Percentiles rank a stretch among this genome's conserved stretches.
phyloP scores from a whole-genome alignment of 345 rosid species.

The Gossypium rotundifolium region DNA sequence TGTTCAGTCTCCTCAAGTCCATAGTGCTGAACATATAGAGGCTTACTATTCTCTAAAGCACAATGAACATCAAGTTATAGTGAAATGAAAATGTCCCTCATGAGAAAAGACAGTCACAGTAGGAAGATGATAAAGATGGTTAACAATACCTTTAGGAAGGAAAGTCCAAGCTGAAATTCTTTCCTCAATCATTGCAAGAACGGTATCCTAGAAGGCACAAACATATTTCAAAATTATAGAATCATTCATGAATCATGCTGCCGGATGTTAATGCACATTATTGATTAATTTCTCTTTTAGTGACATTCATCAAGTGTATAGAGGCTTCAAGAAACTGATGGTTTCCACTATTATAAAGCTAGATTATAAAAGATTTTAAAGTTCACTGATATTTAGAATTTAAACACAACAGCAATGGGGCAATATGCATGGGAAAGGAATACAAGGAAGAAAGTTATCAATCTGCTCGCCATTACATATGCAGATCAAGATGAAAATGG shows the following conservation, averaged over 20 bases:
- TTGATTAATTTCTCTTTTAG: neutral
- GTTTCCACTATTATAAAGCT: neutral
- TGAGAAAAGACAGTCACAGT: neutral
- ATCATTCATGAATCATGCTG: neutral
- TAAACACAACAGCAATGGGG: neutral
- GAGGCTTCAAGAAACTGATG: neutral
- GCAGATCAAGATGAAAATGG: neutral
- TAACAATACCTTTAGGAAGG: constrained; percentile 60
- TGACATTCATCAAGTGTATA: neutral
- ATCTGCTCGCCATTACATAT: neutral
- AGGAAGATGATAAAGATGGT: constrained; percentile 1
- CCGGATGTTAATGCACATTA: neutral
- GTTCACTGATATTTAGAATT: constrained; percentile 14
- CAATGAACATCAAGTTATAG: constrained; percentile 4
- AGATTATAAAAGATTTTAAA: neutral
- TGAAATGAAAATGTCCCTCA: neutral
- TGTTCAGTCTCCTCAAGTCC: constrained; percentile 39
- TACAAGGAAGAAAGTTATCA: constrained; percentile 35
- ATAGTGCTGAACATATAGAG: constrained; percentile 44
- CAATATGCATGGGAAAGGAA: constrained; percentile 6
- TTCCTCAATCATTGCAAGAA: constrained; percentile 62
- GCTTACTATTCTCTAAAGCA: constrained; percentile 50
- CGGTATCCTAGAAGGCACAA: constrained; percentile 43
- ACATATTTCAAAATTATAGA: neutral
- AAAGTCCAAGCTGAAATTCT: constrained; percentile 83